A percentile compares a stretch with the other conserved stretches of the same genome.
phyloP scores from a whole-genome alignment of 2,329 filamentous ascomycete genomes.

The Scedosporium minutisporum region DNA sequence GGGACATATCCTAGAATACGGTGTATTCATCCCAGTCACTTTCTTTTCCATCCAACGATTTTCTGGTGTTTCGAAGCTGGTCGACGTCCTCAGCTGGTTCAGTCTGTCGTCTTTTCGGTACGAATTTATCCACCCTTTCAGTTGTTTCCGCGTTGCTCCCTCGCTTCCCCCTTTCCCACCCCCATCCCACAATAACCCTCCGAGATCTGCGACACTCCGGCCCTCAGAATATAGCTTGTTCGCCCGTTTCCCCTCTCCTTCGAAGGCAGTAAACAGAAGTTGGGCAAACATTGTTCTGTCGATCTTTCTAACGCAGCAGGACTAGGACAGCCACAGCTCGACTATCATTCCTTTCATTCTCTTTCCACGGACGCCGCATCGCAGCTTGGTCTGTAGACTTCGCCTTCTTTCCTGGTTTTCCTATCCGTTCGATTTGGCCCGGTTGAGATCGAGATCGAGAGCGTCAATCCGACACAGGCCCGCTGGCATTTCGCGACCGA shows the following conservation, averaged over 20 bases:
- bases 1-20: conserved; percentile 3
- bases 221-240: conserved; percentile 21
- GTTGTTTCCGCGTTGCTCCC: neutral
- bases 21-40: conserved; percentile 1
- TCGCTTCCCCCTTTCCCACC: neutral
- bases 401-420: neutral
- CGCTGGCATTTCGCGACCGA: too few relatives aligned
- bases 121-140: neutral
- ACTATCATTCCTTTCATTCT: neutral
- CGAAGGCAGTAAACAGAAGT: neutral
- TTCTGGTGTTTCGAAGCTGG: neutral
- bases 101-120: neutral
- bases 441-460: neutral
- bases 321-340: conserved; percentile 4
- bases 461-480: neutral
- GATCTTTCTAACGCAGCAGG: conserved; percentile 14
- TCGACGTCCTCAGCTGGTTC: neutral
- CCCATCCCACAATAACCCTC: neutral
- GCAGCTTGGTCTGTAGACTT: conserved; percentile 5
- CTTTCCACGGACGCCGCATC: neutral
- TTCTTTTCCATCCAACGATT: neutral
- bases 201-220: conserved; percentile 28
- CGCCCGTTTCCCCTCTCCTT: conserved; percentile 10
- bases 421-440: neutral
- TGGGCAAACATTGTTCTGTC: conserved; percentile 16